Percentiles rank a stretch among this genome's conserved stretches.
phyloP scores from a whole-genome alignment of 495 filamentous ascomycete genomes.

The Lindgomyces ingoldianus region DNA sequence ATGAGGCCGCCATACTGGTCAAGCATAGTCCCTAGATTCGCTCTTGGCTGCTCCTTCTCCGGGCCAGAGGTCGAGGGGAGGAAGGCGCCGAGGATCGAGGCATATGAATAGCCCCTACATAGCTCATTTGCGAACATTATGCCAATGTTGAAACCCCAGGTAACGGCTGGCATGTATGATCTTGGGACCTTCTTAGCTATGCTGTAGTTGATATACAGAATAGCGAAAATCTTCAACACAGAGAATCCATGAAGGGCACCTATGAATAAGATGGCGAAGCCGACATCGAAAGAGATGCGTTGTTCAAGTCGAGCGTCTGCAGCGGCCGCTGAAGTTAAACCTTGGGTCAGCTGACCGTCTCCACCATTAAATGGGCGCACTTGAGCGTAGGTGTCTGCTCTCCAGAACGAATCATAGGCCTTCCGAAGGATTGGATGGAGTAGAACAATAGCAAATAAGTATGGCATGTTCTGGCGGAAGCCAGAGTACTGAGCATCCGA shows the following conservation, averaged over 20 bases:
- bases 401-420: constrained; percentile 58
- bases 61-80: constrained; percentile 42
- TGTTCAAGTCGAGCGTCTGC: constrained; percentile 70
- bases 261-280: constrained; percentile 79
- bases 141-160: constrained; percentile 90
- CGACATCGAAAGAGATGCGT: constrained; percentile 79
- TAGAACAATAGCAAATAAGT: constrained; percentile 67
- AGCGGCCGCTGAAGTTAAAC: constrained; percentile 47
- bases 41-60: constrained; percentile 44
- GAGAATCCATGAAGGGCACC: constrained; percentile 82
- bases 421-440: constrained; percentile 77
- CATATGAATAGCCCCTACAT: constrained; percentile 71
- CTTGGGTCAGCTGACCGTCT: constrained; percentile 30
- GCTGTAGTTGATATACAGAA: constrained; percentile 79
- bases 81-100: constrained; percentile 59
- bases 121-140: constrained; percentile 90
- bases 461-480: constrained; percentile 85
- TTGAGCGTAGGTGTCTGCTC: constrained; percentile 37
- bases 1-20: constrained; percentile 80
- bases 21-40: constrained; percentile 64
- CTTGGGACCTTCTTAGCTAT: constrained; percentile 70
- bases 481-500: constrained; percentile 86
- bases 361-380: constrained; percentile 24
- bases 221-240: constrained; percentile 73
- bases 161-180: constrained; percentile 67